phyloP scores from a whole-genome alignment of 1,284 basidiomycete species.

The Pascua sp. region DNA sequence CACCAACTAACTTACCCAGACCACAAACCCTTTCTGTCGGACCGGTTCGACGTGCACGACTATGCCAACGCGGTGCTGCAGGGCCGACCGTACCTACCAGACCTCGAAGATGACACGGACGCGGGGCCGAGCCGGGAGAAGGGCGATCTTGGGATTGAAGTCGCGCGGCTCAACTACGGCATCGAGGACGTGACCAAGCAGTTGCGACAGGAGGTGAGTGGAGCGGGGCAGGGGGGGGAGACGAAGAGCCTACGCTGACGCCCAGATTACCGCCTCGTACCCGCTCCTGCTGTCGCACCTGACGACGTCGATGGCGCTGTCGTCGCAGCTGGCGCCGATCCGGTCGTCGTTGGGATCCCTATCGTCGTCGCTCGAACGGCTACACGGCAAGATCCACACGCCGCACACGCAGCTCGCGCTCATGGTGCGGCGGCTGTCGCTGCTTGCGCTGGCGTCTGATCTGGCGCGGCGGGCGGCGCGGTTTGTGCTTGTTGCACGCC shows the following conservation, averaged over 20 bases:
- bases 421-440: constrained; percentile 67
- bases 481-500: constrained; percentile 72
- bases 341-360: constrained; percentile 38
- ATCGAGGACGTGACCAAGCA: constrained; percentile 87
- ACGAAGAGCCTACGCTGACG: not conserved
- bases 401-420: constrained; percentile 71
- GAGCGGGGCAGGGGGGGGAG: constrained; percentile 52
- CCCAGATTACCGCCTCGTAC: constrained; percentile 50
- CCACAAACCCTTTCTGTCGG: constrained; percentile 47
- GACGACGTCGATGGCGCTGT: constrained; percentile 65
- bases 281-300: constrained; percentile 49
- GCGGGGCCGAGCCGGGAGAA: constrained; percentile 46
- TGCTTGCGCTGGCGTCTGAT: constrained; percentile 74
- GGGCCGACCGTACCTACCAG: constrained; percentile 65
- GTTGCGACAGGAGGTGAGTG: constrained; percentile 71
- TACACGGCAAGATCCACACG: constrained; percentile 75
- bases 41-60: constrained; percentile 76
- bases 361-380: constrained; percentile 53
- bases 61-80: constrained; percentile 84
- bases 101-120: constrained; percentile 12
- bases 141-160: constrained; percentile 79
- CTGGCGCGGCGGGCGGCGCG: constrained; percentile 74
- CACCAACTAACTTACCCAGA: constrained; percentile 24
- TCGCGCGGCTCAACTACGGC: constrained; percentile 74
- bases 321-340: constrained; percentile 44